A percentile compares a stretch with the other conserved stretches of the same genome.
These are phyloP conservation scores for Rhodotorula taiwanensis DNA, from an alignment of 768 basidiomycete genomes.

Conservation along the genomic window DNA sequence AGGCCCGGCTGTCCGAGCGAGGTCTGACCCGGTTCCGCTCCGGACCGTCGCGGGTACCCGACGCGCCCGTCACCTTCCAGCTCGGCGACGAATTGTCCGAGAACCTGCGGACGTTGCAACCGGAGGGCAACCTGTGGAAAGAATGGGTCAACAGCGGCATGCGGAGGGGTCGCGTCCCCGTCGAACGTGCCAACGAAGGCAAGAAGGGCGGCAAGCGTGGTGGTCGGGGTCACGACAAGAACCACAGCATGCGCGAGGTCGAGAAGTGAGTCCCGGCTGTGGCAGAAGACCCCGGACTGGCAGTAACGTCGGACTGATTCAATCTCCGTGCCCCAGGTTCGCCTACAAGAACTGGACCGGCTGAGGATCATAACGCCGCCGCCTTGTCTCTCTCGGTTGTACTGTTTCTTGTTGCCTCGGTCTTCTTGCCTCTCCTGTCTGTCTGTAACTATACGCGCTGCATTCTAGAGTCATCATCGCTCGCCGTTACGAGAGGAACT, in stretches of 20 bases:
- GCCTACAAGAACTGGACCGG: constrained; percentile 14
- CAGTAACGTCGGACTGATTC: neutral
- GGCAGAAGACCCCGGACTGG: neutral
- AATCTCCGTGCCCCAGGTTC: constrained; percentile 10
- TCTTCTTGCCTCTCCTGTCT: neutral
- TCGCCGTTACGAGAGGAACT: too few species aligned
- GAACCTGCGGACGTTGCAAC: constrained; percentile 36
- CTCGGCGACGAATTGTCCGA: constrained; percentile 40
- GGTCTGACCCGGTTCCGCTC: constrained; percentile 38
- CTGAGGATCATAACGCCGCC: neutral
- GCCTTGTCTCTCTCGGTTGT: neutral
- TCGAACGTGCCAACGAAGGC: constrained; percentile 33
- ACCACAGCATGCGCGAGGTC: constrained; percentile 20
- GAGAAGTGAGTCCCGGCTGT: constrained; percentile 18
- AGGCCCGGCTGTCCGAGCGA: constrained; percentile 25
- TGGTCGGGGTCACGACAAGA: constrained; percentile 35
- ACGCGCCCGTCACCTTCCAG: constrained; percentile 35
- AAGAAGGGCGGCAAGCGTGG: constrained; percentile 36
- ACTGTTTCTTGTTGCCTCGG: neutral
- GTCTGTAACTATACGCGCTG: neutral
- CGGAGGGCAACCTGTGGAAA: constrained; percentile 40
- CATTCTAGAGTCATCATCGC: too few species aligned
- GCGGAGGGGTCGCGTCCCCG: constrained; percentile 33
- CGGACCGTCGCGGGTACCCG: constrained; percentile 36
- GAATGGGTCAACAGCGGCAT: constrained; percentile 39